phyloP scores from a whole-genome alignment of 208 protist species.

The Trypanosoma avium region DNA sequence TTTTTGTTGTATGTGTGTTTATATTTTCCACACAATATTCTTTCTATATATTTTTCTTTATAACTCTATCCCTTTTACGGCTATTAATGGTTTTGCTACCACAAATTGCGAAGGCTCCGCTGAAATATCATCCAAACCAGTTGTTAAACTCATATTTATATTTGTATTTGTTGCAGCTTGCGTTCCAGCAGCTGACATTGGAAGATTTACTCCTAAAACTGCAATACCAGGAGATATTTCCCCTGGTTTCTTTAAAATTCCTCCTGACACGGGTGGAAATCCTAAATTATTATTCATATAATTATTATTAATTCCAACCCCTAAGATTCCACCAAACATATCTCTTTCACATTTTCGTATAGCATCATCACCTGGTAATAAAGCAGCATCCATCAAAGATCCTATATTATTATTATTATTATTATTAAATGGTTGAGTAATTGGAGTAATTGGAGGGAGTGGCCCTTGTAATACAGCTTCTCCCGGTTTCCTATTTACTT shows the following conservation, averaged over 20 bases:
- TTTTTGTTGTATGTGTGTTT: too few relatives aligned
- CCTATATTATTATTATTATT: background rate
- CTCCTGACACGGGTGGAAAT: too few relatives aligned
- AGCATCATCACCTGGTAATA: too few relatives aligned
- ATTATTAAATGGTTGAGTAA: background rate
- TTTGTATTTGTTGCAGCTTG: background rate
- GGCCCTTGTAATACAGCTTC: background rate
- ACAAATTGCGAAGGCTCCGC: conserved; percentile 45
- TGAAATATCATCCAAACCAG: conserved; percentile 36
- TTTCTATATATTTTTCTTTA: too few relatives aligned
- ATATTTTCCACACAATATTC: too few relatives aligned
- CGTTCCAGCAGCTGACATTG: background rate
- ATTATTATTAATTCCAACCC: background rate
- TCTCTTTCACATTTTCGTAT: too few relatives aligned
- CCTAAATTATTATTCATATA: background rate
- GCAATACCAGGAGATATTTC: background rate
- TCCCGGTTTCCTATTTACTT: background rate
- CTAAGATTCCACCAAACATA: background rate
- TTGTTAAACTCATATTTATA: background rate
- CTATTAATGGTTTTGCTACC: conserved; percentile 1
- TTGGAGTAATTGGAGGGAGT: background rate
- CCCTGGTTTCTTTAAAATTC: background rate
- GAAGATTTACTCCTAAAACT: conserved; percentile 1
- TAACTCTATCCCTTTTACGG: too few relatives aligned
- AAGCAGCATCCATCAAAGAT: too few relatives aligned